phyloP scores from a whole-genome alignment of 2,329 filamentous ascomycete species.

The Colletotrichum navitas region DNA sequence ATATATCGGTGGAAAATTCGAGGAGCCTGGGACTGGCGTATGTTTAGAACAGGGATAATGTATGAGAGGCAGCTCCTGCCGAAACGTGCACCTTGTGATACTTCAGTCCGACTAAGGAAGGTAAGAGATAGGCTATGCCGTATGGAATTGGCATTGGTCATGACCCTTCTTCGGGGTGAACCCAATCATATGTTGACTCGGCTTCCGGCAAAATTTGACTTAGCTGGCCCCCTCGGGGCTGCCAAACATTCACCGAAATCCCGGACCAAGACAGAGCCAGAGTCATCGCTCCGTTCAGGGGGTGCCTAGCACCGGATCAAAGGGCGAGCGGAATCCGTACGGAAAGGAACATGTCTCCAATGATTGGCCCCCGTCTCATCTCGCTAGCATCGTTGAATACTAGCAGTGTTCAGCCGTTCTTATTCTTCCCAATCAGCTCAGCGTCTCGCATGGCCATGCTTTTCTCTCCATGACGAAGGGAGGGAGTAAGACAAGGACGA shows the following conservation, averaged over 20 bases:
- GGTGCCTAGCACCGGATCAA: not conserved
- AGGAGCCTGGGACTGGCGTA: slow-evolving; percentile 8
- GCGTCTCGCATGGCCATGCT: slow-evolving; percentile 5
- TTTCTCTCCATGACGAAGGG: not conserved
- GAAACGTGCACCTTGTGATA: not conserved
- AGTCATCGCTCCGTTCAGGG: slow-evolving; percentile 14
- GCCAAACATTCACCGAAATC: slow-evolving; percentile 30
- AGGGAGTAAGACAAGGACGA: not conserved
- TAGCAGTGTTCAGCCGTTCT: slow-evolving; percentile 14
- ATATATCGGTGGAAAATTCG: not conserved
- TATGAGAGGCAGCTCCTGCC: slow-evolving; percentile 2
- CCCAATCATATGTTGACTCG: slow-evolving; percentile 20
- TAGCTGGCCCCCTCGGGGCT: slow-evolving; percentile 8
- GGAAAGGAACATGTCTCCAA: not conserved
- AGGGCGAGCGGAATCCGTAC: not conserved
- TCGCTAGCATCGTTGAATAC: slow-evolving; percentile 5
- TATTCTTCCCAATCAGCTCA: not conserved
- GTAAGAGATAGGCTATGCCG: not conserved
- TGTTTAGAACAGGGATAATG: not conserved
- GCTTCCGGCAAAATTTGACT: slow-evolving; percentile 13
- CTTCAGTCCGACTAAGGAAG: slow-evolving; percentile 12
- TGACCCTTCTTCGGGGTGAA: not conserved
- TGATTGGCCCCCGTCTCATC: slow-evolving; percentile 24
- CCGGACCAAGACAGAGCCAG: slow-evolving; percentile 35
- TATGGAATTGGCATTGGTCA: not conserved